Evolutionary conservation across 371 early-diverging fungal species (phyloP).

Genomic region (Apophysomyces trapeziformis): DNA sequence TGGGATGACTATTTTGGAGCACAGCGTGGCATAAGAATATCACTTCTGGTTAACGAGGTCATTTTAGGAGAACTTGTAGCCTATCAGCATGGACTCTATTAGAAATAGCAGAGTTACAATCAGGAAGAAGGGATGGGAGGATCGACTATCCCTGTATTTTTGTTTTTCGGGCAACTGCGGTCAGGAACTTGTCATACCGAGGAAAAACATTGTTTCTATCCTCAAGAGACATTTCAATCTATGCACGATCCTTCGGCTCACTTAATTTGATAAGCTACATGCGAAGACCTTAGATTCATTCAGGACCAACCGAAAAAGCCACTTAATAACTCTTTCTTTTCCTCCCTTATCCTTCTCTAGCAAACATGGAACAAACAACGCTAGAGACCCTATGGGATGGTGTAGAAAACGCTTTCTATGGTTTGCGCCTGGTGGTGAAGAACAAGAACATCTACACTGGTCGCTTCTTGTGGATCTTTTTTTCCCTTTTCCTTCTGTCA

Average conservation of each 20-base stretch:
- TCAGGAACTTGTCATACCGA: slow-evolving; percentile 1
- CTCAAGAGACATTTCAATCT: neutral
- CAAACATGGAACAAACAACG: neutral
- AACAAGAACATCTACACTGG: neutral
- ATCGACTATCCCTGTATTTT: neutral
- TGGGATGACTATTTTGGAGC: neutral
- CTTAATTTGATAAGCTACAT: too few species aligned
- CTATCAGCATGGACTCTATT: neutral
- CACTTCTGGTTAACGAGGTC: neutral
- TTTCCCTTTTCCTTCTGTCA: neutral
- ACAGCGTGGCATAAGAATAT: neutral
- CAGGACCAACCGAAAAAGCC: too few species aligned
- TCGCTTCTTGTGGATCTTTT: neutral
- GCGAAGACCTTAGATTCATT: too few species aligned
- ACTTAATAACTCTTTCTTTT: neutral
- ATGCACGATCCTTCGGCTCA: too few species aligned
- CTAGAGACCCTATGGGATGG: neutral
- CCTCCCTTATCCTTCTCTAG: neutral
- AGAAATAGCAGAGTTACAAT: neutral
- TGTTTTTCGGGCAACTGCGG: neutral
- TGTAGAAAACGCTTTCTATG: neutral
- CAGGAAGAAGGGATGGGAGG: slow-evolving; percentile 4
- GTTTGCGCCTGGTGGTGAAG: neutral
- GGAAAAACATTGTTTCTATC: neutral
- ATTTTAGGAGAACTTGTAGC: slow-evolving; percentile 2